Percentiles rank a stretch among this genome's conserved stretches.
phyloP scores from a whole-genome alignment of 345 rosid genomes.

The Citrus maxima region DNA sequence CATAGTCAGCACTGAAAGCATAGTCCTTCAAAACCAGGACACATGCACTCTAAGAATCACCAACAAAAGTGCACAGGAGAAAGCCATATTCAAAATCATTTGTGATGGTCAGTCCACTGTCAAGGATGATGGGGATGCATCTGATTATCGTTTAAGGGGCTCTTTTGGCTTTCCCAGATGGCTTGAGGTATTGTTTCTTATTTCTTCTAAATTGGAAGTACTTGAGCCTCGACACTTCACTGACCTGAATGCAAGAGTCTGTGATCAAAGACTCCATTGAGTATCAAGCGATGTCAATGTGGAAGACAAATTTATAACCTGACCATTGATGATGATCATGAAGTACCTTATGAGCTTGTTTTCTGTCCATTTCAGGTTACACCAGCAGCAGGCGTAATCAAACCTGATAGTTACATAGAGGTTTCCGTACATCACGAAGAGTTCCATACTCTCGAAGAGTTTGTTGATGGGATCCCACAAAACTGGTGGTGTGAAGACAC shows the following conservation, averaged over 20 bases:
- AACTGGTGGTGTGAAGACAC: constrained; percentile 94
- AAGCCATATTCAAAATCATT: constrained; percentile 54
- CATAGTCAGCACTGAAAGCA: constrained; percentile 49
- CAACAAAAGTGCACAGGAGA: constrained; percentile 56
- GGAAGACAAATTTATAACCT: too few relatives aligned
- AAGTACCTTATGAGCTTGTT: background rate
- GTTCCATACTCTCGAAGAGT: constrained; percentile 69
- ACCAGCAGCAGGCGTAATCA: constrained; percentile 80
- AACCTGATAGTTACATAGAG: constrained; percentile 57
- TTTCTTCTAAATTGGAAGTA: background rate
- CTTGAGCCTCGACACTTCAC: background rate
- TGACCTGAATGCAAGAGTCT: too few relatives aligned
- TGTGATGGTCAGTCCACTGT: constrained; percentile 63
- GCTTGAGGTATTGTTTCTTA: constrained; percentile 72
- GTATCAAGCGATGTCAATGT: too few relatives aligned
- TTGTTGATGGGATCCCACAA: constrained; percentile 81
- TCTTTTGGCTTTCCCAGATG: constrained; percentile 83
- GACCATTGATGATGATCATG: too few relatives aligned
- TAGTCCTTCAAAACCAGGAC: constrained; percentile 85
- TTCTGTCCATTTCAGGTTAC: constrained; percentile 46
- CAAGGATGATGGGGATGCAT: constrained; percentile 56
- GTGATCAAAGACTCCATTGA: too few relatives aligned
- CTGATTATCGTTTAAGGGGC: constrained; percentile 56
- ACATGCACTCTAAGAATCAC: constrained; percentile 57
- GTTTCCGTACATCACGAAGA: constrained; percentile 81